Evolutionary conservation across 2,329 filamentous ascomycete genomes (phyloP), one percentile per base, ranked within the genome.

Genomic region (Alternaria consortialis): DNA sequence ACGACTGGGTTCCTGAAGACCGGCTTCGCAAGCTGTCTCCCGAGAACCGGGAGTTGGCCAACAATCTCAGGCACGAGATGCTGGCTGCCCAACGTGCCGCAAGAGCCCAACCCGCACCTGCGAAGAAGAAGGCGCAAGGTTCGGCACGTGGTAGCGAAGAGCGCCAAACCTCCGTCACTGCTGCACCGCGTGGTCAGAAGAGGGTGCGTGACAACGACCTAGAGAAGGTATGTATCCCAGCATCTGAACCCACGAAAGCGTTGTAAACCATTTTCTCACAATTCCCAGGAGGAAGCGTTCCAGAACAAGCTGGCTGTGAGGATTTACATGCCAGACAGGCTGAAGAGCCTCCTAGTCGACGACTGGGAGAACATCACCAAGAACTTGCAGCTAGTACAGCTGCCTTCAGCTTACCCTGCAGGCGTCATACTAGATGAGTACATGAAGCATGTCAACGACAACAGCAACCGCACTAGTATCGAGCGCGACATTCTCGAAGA

Each of bases 281-380:
- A 20, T 32, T 29, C 9, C 9, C 79, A 98, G 94, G 95, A 98
- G 82, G 95, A 98, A 63, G 84, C 86, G 5, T 99, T 97, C 77
- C 88, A 93, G 74, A 85, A 86, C 64, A 89, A 93, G 59, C 94
- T 94, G 20, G 92, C 93, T 17, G 90, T 99, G 72, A 92, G 93
- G 71, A 86, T 99, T 42, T 86, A 90, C 51, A 89, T 98, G 66
- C 93, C 95, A 0, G 95, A 98, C 75, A 88, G 91, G 67, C 85
- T 99, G 67, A 97, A 98, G 82, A 92, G 91, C 15, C 86, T 97
- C 64, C 87, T 99, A 3, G 95, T 99, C 23, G 95, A 99, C 76
- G 95, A 99, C 78, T 99, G 95, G 95, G 95, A 99, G 79, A 97
- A 97, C 72, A 89, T 99, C 63, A 99, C 95, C 58, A 98, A 97